Percentiles rank a stretch among this genome's conserved stretches.
Evolutionary conservation across 306 rosid species (phyloP).

Genomic region (Cyamopsis tetragonoloba): DNA sequence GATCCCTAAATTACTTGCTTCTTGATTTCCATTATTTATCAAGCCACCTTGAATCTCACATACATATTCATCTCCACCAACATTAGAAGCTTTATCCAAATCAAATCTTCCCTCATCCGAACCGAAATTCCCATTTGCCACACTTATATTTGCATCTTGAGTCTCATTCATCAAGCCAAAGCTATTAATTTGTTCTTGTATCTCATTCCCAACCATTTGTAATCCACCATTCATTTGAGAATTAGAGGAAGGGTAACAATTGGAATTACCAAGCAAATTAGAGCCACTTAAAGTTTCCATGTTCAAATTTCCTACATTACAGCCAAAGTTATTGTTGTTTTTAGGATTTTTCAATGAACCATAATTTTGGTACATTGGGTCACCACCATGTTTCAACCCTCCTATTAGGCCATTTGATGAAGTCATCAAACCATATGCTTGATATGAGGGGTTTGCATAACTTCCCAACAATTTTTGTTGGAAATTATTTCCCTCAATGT

Average conservation of each 20-base stretch:
- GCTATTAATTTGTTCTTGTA: not conserved
- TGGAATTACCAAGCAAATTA: too few relatives aligned
- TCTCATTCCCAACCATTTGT: not conserved
- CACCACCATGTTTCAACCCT: not conserved
- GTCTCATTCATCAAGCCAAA: not conserved
- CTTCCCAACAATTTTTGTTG: constrained; percentile 9
- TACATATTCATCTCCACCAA: not conserved
- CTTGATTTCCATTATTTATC: not conserved
- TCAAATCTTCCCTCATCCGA: not conserved
- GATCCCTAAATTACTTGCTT: not conserved
- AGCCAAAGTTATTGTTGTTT: not conserved
- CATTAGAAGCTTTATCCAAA: not conserved
- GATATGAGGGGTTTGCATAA: not conserved
- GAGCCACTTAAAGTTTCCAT: not conserved
- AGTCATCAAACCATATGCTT: not conserved
- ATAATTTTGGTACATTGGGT: not conserved
- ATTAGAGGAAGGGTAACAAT: not conserved
- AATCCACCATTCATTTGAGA: constrained; percentile 18
- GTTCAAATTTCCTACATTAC: not conserved
- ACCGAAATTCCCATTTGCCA: not conserved
- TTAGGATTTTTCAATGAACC: not conserved
- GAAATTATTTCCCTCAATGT: not conserved
- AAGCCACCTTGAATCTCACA: not conserved
- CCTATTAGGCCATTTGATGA: not conserved
- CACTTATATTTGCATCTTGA: not conserved